phyloP scores from a whole-genome alignment of 2,329 filamentous ascomycete genomes.

The Escovopsis sp. region DNA sequence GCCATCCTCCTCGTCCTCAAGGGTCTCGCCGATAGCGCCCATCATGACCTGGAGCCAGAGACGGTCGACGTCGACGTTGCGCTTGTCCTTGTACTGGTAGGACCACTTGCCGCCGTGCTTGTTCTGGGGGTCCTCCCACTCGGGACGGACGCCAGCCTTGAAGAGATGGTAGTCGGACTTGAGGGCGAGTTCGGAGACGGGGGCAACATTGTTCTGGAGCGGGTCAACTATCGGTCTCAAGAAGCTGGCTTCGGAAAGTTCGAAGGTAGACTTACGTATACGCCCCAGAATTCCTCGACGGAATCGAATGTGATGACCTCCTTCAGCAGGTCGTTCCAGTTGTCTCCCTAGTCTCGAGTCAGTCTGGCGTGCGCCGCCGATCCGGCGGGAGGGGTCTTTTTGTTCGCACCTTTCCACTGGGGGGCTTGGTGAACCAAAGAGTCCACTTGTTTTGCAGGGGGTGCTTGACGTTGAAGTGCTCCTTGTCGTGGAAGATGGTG shows the following conservation, averaged over 20 bases:
- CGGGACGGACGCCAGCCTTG: slow-evolving; percentile 90
- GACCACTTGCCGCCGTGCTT: slow-evolving; percentile 99
- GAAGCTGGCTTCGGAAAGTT: background rate
- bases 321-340: slow-evolving; percentile 97
- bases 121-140: slow-evolving; percentile 98
- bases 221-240: slow-evolving; percentile 6
- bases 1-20: slow-evolving; percentile 85
- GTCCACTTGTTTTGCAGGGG: slow-evolving; percentile 97
- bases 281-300: slow-evolving; percentile 98
- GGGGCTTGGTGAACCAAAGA: slow-evolving; percentile 97
- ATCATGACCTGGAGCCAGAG: slow-evolving; percentile 97
- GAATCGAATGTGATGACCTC: slow-evolving; percentile 98
- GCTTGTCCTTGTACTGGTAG: slow-evolving; percentile 95
- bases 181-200: slow-evolving; percentile 84
- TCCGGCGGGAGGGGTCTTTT: no score
- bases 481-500: slow-evolving; percentile 94
- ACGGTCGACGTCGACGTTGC: slow-evolving; percentile 78
- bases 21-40: slow-evolving; percentile 89
- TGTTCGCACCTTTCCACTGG: slow-evolving; percentile 67
- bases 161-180: slow-evolving; percentile 99
- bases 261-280: slow-evolving; percentile 59
- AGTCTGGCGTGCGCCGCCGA: background rate
- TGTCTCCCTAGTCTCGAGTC: slow-evolving; percentile 56
- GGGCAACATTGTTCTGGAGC: slow-evolving; percentile 87
- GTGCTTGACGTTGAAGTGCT: slow-evolving; percentile 99